Base-by-base conservation (phyloP, 805 yeast genomes). In the Hanseniaspora osmophila region DNA sequence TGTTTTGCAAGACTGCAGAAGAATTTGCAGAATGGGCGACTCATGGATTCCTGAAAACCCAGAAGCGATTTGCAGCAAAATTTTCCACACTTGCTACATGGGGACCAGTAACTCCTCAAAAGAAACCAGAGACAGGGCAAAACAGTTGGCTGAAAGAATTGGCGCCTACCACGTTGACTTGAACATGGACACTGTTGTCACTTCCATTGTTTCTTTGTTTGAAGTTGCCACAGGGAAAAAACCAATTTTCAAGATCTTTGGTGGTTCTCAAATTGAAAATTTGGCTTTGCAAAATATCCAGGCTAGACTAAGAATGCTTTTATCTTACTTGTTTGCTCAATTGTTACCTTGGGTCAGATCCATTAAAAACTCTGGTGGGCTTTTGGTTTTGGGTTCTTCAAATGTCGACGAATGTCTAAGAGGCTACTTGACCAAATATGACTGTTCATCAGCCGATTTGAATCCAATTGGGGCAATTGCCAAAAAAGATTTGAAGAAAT, bases 391-490 rank as follows among this genome's bases (percentile, higher is more conserved):
- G 43, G 98, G 98, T 1, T 81, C 94, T 57, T 96, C 97, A 2
- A 92, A 92, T 59, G 98, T 92, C 12, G 99, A 92, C 63, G 99
- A 92, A 61, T 87, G 95, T 55, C 67, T 92, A 48, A 71, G 99
- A 49, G 99, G 99, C 0, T 92, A 92, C 57, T 69, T 92, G 57
- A 92, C 99, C 10, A 92, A 92, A 60, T 92, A 92, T 63, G 99
- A 92, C 62, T 87, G 96, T 62, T 88, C 97, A 3, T 80, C 94
- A 15, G 98, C 98, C 1, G 99, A 92, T 65, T 76, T 92, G 49
- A 92, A 92, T 59, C 99, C 99, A 27, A 94, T 92, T 53, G 99
- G 99, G n/a, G 95, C 96, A 33, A 85, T 92, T 39, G 90, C 98
- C 13, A 92, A 92, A 60, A 86, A 87, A 0, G 99, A 94, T 58